Conservation (phyloP, 345 rosid genomes). For the Excoecaria agallocha region DNA sequence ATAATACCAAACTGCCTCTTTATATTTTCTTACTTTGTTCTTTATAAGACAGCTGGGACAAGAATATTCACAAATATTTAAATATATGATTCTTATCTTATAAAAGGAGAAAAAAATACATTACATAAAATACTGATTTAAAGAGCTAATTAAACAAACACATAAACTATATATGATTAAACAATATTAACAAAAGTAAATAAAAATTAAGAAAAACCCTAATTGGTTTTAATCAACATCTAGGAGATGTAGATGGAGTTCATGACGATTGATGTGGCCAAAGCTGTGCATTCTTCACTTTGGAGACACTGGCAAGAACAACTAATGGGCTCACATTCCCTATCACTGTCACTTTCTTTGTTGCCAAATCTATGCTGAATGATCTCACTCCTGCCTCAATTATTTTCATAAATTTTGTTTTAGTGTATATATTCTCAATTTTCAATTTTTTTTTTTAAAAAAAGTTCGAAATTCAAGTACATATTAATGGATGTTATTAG, state of each 20-base stretch:
- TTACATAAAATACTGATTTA: background rate
- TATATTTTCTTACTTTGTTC: no score
- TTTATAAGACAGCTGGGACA: no score
- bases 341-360: constrained; percentile 50
- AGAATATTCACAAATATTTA: background rate
- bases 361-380: constrained; percentile 47
- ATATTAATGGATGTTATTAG: no score
- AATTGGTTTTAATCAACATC: background rate
- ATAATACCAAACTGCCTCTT: constrained; percentile 6
- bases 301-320: constrained; percentile 51
- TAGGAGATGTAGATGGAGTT: constrained; percentile 14
- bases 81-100: constrained; percentile 12
- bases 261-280: constrained; percentile 42
- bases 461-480: no score
- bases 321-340: constrained; percentile 54
- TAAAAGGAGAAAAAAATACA: constrained; percentile 11
- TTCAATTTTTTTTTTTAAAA: no score
- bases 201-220: background rate
- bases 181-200: background rate
- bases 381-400: constrained; percentile 54
- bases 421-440: no score
- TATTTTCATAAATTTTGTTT: background rate
- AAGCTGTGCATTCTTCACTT: constrained; percentile 51
- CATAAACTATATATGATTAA: background rate
- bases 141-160: constrained; percentile 8